These are phyloP conservation scores for Metarhizium anisopliae DNA, from an alignment of 2,329 filamentous ascomycete genomes.

Conservation along the genomic window DNA sequence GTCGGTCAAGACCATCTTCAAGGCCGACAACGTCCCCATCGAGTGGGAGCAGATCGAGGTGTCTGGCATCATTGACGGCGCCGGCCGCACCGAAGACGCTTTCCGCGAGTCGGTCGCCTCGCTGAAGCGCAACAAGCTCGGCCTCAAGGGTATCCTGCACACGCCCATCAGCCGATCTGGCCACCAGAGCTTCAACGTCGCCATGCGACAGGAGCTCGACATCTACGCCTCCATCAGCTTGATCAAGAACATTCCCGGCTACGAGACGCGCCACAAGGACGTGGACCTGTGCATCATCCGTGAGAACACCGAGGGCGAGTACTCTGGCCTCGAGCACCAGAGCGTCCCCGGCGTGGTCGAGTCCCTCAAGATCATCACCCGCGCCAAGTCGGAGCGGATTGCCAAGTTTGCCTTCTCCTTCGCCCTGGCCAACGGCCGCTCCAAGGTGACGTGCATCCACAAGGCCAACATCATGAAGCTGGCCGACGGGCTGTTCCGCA, in stretches of 20 bases:
- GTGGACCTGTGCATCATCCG: constrained; percentile 99
- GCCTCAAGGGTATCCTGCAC: constrained; percentile 97
- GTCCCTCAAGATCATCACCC: constrained; percentile 99
- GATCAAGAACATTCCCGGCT: constrained; percentile 99
- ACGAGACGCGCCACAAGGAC: constrained; percentile 92
- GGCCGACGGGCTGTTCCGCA: constrained; percentile 96
- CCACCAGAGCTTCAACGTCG: constrained; percentile 99
- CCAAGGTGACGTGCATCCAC: constrained; percentile 99
- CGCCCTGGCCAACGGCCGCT: constrained; percentile 94
- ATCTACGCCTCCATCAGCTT: constrained; percentile 97
- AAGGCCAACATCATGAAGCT: constrained; percentile 99
- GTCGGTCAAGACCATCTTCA: constrained; percentile 98
- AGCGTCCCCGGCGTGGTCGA: constrained; percentile 93
- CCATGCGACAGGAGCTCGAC: constrained; percentile 96
- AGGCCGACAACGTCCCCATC: constrained; percentile 96
- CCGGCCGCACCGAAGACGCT: constrained; percentile 81
- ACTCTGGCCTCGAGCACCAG: constrained; percentile 98
- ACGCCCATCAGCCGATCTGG: constrained; percentile 94
- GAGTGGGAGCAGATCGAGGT: constrained; percentile 99
- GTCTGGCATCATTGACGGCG: constrained; percentile 72
- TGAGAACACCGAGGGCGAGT: constrained; percentile 99
- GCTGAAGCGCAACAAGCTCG: constrained; percentile 96
- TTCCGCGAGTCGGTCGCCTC: constrained; percentile 95
- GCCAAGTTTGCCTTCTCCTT: constrained; percentile 98
- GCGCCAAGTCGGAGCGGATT: constrained; percentile 97